Conservation (phyloP, 192 early-diverging fungal species). For the Coemansia sp. region DNA sequence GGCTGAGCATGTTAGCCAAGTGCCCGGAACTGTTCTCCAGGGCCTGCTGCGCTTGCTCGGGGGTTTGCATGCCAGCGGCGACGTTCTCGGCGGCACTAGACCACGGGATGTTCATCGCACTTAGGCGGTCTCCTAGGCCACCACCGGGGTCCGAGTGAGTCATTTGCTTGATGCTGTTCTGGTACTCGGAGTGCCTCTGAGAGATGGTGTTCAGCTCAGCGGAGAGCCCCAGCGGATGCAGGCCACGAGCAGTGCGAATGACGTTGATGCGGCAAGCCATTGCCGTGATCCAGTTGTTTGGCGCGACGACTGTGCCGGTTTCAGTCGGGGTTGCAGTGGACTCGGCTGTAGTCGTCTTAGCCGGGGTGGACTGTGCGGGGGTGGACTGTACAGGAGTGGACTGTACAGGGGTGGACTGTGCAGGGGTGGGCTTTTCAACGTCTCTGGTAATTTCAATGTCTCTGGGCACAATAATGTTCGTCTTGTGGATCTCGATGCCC, state of each 20-base stretch:
- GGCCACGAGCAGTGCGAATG: slow-evolving; percentile 29
- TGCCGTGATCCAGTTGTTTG: slow-evolving; percentile 30
- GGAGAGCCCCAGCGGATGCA: slow-evolving; percentile 36
- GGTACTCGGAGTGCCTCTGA: slow-evolving; percentile 53
- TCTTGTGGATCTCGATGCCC: background rate
- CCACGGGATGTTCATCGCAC: slow-evolving; percentile 24
- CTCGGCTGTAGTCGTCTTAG: background rate
- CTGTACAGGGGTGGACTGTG: background rate
- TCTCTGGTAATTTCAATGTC: too few species aligned
- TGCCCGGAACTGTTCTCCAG: slow-evolving; percentile 57
- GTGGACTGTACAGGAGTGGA: background rate
- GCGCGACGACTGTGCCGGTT: slow-evolving; percentile 12
- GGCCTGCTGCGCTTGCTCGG: slow-evolving; percentile 40
- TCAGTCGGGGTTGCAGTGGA: slow-evolving; percentile 7
- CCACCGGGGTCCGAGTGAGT: slow-evolving; percentile 54
- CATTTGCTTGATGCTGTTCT: slow-evolving; percentile 47
- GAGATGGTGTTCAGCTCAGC: slow-evolving; percentile 29
- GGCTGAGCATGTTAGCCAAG: slow-evolving; percentile 55
- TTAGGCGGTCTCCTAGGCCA: slow-evolving; percentile 38
- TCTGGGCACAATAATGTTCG: slow-evolving; percentile 7
- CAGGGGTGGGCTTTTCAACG: background rate
- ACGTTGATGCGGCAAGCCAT: slow-evolving; percentile 53
- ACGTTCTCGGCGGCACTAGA: slow-evolving; percentile 56
- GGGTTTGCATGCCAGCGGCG: slow-evolving; percentile 41
- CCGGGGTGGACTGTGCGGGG: background rate